Conservation (phyloP, 2,329 filamentous ascomycete genomes). For the Tolypocladium amazonense region DNA sequence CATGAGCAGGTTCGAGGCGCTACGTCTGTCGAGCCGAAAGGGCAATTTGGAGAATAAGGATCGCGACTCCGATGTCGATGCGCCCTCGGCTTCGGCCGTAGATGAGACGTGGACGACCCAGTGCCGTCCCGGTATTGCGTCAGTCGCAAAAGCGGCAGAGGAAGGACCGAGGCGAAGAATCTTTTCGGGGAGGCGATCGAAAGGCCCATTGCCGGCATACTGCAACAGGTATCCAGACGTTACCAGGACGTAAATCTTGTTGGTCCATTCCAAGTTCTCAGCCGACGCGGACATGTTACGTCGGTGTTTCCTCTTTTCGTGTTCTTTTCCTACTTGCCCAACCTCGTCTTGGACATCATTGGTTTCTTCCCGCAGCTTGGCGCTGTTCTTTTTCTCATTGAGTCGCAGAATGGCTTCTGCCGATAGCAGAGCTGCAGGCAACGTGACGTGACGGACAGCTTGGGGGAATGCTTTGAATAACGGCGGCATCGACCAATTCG, state of each 20-base stretch:
- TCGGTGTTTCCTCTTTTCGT: conserved; percentile 35
- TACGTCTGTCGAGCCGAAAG: conserved; percentile 45
- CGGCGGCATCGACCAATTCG: conserved; percentile 58
- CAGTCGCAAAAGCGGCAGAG: conserved; percentile 71
- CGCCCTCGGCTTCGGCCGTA: conserved; percentile 47
- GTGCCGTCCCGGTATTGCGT: conserved; percentile 68
- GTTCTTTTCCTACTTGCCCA: conserved; percentile 12
- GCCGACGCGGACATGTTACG: conserved; percentile 28
- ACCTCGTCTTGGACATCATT: not conserved
- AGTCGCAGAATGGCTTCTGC: conserved; percentile 59
- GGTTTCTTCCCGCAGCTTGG: conserved; percentile 8
- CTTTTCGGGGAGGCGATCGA: conserved; percentile 64
- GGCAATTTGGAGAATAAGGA: conserved; percentile 57
- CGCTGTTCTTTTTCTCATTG: conserved; percentile 35
- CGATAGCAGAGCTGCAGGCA: conserved; percentile 57
- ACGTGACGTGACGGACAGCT: conserved; percentile 61
- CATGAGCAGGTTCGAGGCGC: conserved; percentile 55
- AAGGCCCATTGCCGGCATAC: conserved; percentile 59
- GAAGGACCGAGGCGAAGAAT: conserved; percentile 60
- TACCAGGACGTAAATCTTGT: conserved; percentile 62
- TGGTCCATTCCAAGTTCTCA: conserved; percentile 51
- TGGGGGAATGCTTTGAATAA: conserved; percentile 84
- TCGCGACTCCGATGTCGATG: conserved; percentile 36
- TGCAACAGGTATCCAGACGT: conserved; percentile 65
- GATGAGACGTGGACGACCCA: conserved; percentile 72